Evolutionary conservation across 2,329 filamentous ascomycete species (phyloP).

Genomic region (Sporothrix protearum): DNA sequence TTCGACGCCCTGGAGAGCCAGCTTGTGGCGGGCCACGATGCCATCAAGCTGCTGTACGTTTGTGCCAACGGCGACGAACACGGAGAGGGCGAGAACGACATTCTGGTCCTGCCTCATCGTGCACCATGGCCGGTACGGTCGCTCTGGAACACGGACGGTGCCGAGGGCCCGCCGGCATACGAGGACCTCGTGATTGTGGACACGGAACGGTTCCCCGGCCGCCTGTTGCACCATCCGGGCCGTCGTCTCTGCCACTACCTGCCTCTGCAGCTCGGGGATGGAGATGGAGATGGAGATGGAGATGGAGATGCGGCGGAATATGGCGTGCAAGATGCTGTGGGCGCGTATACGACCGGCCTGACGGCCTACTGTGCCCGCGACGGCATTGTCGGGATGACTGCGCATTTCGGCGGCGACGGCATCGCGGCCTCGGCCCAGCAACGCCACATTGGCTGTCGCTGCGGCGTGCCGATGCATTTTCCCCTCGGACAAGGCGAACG

Average conservation of each 20-base stretch:
- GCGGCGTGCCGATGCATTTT: slow-evolving; percentile 17
- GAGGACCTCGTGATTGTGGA: slow-evolving; percentile 18
- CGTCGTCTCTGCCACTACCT: slow-evolving; percentile 23
- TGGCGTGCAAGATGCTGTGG: background rate
- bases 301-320: no score
- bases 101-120: background rate
- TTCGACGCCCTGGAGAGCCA: slow-evolving; percentile 9
- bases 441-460: slow-evolving; percentile 19
- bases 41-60: slow-evolving; percentile 16
- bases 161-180: background rate
- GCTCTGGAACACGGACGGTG: slow-evolving; percentile 19
- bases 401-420: slow-evolving; percentile 22
- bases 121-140: slow-evolving; percentile 16
- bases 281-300: background rate
- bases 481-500: slow-evolving; percentile 1
- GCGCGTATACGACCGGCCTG: slow-evolving; percentile 14
- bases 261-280: slow-evolving; percentile 8
- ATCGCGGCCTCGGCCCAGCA: slow-evolving; percentile 12
- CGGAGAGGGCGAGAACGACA: background rate
- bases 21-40: slow-evolving; percentile 13
- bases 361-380: slow-evolving; percentile 11
- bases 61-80: background rate
- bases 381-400: slow-evolving; percentile 19
- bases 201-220: slow-evolving; percentile 18
- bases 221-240: slow-evolving; percentile 16